Evolutionary conservation across 75 land plant species (phyloP), one percentile per base, ranked within the genome.

Genomic region (Sequoiadendron giganteum): DNA sequence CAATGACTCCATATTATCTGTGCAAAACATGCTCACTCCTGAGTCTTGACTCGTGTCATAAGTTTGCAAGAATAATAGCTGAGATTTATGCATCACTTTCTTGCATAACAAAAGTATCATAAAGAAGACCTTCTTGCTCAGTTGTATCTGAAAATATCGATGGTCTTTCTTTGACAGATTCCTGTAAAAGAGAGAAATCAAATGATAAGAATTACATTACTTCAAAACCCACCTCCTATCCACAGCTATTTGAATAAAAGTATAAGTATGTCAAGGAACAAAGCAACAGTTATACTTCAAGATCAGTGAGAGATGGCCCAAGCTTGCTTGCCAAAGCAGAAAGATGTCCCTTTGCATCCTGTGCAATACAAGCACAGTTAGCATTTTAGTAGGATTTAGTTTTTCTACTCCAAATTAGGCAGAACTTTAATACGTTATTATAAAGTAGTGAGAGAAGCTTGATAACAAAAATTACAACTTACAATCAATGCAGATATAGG

Each of bases 341-440:
- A 85, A 98, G 92, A 90, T 98, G 98, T 87, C 97, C 99, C 91
- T 97, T 98, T 85, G 99, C 99, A 90, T 97, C 99, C 99, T 98
- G 93, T 15, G 56, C 52, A 68, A 83, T 54, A 84, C 48, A 77
- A 81, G 73, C 32, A 75, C 42, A 52, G 10, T 87, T 58, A 84
- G 6, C 3, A 49, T 49, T 84, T 48, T 49, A 47, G 34, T 28
- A 52, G 10, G 10, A 72, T 7, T 30, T 72, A 72, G 32, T n/a
- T 72, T 28, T 72, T 72, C 75, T 72, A 30, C 75, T 30, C 75
- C 30, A 72, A 72, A n/a, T 9, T 30, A 72, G 13, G 75, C 10
- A 72, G 5, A 72, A 72, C 34, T 72, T 28, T 30, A 7, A 72
- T 72, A 72, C 10, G 32, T 30, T 72, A 72, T n/a, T n/a, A 72